These are phyloP conservation scores for Fragaria ananassa DNA, from an alignment of 306 rosid genomes.

Conservation along the genomic window DNA sequence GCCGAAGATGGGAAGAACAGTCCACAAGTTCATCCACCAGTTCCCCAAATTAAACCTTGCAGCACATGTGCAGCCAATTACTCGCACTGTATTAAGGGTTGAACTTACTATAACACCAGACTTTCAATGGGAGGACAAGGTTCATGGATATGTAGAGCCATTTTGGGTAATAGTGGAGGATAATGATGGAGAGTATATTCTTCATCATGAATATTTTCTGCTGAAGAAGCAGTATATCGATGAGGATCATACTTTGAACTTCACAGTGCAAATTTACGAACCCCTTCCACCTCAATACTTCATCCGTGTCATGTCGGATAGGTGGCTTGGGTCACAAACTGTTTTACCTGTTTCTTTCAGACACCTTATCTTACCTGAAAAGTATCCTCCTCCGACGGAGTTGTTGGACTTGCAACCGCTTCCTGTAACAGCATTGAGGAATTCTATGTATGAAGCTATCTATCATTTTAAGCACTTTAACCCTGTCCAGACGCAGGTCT, in stretches of 20 bases:
- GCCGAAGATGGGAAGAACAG: constrained; percentile 84
- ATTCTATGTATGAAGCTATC: constrained; percentile 74
- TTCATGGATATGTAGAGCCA: constrained; percentile 95
- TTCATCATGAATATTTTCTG: constrained; percentile 82
- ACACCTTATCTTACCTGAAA: constrained; percentile 85
- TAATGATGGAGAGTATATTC: constrained; percentile 85
- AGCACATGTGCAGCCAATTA: constrained; percentile 95
- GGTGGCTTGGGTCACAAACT: constrained; percentile 86
- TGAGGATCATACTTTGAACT: constrained; percentile 86
- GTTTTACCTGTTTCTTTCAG: constrained; percentile 95
- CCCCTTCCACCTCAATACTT: constrained; percentile 95
- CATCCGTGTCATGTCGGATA: constrained; percentile 85
- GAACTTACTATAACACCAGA: constrained; percentile 91
- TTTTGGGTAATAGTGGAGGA: constrained; percentile 98
- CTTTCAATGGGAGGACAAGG: constrained; percentile 92
- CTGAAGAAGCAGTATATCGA: constrained; percentile 84
- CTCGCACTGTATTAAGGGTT: constrained; percentile 86
- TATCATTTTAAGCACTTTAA: constrained; percentile 92
- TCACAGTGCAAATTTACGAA: constrained; percentile 83
- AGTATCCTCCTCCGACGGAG: constrained; percentile 96
- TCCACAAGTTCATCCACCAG: constrained; percentile 81
- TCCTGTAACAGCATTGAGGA: constrained; percentile 86
- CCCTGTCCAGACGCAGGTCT: constrained; percentile 96
- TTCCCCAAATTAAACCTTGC: constrained; percentile 90
- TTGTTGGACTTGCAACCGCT: constrained; percentile 87